Base-by-base conservation (phyloP, 2,329 filamentous ascomycete genomes). In the Cyclaneusma minus region DNA sequence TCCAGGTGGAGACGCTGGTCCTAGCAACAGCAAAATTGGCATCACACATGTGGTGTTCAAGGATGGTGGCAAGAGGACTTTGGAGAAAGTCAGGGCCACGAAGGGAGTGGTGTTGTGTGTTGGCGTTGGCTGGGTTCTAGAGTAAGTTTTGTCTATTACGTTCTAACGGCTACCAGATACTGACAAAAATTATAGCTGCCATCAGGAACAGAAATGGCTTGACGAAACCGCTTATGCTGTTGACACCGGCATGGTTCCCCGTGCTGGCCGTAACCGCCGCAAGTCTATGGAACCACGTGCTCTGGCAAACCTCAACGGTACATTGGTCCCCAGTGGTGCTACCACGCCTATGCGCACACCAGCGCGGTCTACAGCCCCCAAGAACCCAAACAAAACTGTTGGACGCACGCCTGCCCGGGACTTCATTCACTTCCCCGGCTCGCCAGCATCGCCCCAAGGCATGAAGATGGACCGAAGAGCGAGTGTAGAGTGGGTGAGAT, bases 31-130 rank as follows among this genome's bases (percentile, higher is more conserved):
- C 25, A 77, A 71, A 45, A 57, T 82, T 32, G 78, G 75, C 4
- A 81, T 92, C 40, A 92, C 83, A 0, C 84, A 93, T 44, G 79
- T 93, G 6, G 70, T 93, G 5, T 93, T 74, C 59, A 93, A 92
- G 49, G 84, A 92, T 43, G 84, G 84, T 23, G 73, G 73, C 21
- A 74, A 76, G 43, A 63, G 75, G 14, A 92, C 83, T 1, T 52
- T 93, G 37, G 76, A 91, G 45, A 91, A 84, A 51, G 76, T 87
- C 5, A 63, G 71, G 30, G 66, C 76, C 40, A 73, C 68, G 20
- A 63, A 67, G 9, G 81, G 81, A 5, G 60, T 80, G 16, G 79
- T 93, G 19, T 73, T 81, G 39, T 91, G 83, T 51, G 82, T 93
- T 29, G 83, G 83, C 25, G 78, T 91, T 24, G 74, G 73, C 37